Evolutionary conservation across 106 monocot genomes (phyloP), one percentile per base, ranked within the genome.

Genomic region (Triglochin maritima): DNA sequence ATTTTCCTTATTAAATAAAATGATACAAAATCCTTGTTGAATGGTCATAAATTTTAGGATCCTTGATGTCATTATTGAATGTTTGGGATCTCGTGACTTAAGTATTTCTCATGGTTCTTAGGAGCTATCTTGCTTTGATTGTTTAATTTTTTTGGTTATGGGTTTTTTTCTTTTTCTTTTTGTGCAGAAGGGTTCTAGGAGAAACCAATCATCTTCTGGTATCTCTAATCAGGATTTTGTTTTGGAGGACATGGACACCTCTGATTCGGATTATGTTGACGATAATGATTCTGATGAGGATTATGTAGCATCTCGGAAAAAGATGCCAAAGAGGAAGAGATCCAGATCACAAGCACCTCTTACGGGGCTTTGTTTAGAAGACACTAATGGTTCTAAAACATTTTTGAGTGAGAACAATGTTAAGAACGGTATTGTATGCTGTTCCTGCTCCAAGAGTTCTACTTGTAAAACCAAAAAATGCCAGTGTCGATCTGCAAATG

Each of bases 391-490:
- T 66, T 1, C 59, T 13, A 75, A 71, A 50, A 3, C 53, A 69
- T 60, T 59, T 5, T 3, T 49, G 4, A 72, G 59, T 49, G 70
- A 76, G 12, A 67, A 15, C 46, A 29, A 29, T 29, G 29, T 29
- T 29, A 29, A 29, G 29, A 29, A 50, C 0, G 11, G n/a, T 9
- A 49, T 16, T 6, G 14, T 55, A 4, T 92, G 98, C 53, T 98
- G 96, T 48, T 75, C 86, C 17, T 92, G 98, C 65, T 82, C 86
- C 3, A 84, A 68, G 55, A 14, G 4, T 13, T 99, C 98, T 13
- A 79, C 71, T 12, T 99, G 98, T 64, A 99, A 92, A 47, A 99
- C 98, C 3, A 82, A 83, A 14, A 99, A 88, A 66, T 99, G 98
- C 57, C 86, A 99, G 59, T 99, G 98, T 65, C 75, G 98, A 60